These are phyloP conservation scores for Beauveria varroae DNA, from an alignment of 2,329 filamentous ascomycete genomes.

Conservation along the genomic window DNA sequence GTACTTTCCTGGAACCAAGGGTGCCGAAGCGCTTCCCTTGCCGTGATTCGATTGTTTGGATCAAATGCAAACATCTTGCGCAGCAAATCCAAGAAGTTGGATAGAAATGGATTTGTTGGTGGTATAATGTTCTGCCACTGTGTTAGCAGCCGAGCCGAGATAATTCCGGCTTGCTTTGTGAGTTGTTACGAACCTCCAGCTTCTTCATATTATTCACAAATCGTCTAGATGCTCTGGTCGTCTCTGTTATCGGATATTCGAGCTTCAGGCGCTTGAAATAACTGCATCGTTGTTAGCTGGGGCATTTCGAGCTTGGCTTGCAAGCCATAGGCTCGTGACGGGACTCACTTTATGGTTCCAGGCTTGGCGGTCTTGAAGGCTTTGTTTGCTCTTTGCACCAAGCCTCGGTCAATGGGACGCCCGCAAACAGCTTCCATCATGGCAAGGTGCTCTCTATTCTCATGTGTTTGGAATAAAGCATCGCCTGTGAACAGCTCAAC, in stretches of 20 bases:
- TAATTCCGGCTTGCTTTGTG: too few species aligned
- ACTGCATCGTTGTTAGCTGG: neutral
- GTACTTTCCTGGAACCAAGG: slow-evolving; percentile 53
- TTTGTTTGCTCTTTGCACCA: slow-evolving; percentile 7
- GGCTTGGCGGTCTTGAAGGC: slow-evolving; percentile 2
- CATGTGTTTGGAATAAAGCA: slow-evolving; percentile 64
- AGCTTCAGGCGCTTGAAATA: slow-evolving; percentile 11
- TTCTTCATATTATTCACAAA: slow-evolving; percentile 12
- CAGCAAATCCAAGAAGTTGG: slow-evolving; percentile 49
- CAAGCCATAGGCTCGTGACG: neutral
- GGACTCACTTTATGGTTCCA: slow-evolving; percentile 6
- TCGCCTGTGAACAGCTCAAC: slow-evolving; percentile 67
- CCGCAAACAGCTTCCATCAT: slow-evolving; percentile 68
- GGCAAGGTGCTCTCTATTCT: slow-evolving; percentile 65
- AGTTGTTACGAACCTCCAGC: neutral
- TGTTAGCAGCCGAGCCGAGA: neutral
- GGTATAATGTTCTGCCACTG: slow-evolving; percentile 43
- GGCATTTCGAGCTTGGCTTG: neutral
- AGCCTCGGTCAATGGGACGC: slow-evolving; percentile 36
- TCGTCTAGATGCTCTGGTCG: slow-evolving; percentile 4
- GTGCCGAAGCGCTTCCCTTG: slow-evolving; percentile 51
- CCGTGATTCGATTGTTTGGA: slow-evolving; percentile 50
- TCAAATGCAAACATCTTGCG: slow-evolving; percentile 57
- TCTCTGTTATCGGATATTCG: slow-evolving; percentile 4
- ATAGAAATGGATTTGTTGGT: slow-evolving; percentile 42